These are phyloP conservation scores for Phytophthora citricola DNA, from an alignment of 352 stramenopile species.

Conservation along the genomic window DNA sequence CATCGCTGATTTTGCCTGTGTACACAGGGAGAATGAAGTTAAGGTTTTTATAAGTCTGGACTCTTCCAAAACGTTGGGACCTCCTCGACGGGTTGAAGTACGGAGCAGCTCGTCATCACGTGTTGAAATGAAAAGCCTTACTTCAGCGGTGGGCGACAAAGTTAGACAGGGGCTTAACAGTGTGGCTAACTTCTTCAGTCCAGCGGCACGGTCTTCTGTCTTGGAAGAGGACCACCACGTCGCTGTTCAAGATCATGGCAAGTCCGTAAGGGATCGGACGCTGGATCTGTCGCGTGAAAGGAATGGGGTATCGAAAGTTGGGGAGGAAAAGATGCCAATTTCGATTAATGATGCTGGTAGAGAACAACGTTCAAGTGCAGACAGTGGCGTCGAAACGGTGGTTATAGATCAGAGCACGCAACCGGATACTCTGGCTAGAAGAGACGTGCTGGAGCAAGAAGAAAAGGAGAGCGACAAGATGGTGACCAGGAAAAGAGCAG, in stretches of 20 bases:
- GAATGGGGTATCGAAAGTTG: slow-evolving; percentile 8
- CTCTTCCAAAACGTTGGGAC: not conserved
- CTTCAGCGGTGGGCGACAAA: slow-evolving; percentile 13
- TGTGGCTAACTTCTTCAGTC: slow-evolving; percentile 33
- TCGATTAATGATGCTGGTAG: slow-evolving; percentile 15
- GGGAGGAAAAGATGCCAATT: slow-evolving; percentile 28
- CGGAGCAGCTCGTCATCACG: slow-evolving; percentile 14
- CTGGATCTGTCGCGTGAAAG: slow-evolving; percentile 29
- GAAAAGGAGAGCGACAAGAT: slow-evolving; percentile 18
- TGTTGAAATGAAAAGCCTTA: slow-evolving; percentile 1
- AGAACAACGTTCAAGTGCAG: not conserved
- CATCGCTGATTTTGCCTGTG: slow-evolving; percentile 3
- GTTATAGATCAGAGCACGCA: slow-evolving; percentile 20
- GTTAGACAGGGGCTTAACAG: slow-evolving; percentile 23
- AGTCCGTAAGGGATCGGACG: slow-evolving; percentile 5
- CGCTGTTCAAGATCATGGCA: slow-evolving; percentile 7
- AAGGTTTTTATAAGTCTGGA: slow-evolving; percentile 22
- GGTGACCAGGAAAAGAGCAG: slow-evolving; percentile 28
- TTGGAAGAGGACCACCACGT: slow-evolving; percentile 24
- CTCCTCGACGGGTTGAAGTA: slow-evolving; percentile 5
- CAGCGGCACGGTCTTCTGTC: slow-evolving; percentile 15
- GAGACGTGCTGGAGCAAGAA: slow-evolving; percentile 11
- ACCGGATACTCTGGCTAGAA: slow-evolving; percentile 3
- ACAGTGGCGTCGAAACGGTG: slow-evolving; percentile 1
- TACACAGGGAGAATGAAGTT: slow-evolving; percentile 33